A percentile compares a stretch with the other conserved stretches of the same genome.
Evolutionary conservation across 306 rosid species (phyloP).

Genomic region (Arachis hypogaea): DNA sequence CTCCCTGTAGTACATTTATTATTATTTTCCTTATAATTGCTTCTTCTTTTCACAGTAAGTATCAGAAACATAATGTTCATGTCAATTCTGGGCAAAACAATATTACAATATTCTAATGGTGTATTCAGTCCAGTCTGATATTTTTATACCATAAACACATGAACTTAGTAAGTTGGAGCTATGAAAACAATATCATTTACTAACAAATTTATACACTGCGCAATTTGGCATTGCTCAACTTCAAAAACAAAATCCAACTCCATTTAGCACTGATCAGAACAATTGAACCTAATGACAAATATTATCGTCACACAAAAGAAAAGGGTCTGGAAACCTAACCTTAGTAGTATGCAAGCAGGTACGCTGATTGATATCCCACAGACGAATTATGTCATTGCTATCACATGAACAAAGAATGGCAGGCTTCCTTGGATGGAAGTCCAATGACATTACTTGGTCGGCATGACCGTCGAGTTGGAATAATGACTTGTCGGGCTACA

Average conservation of each 20-base stretch:
- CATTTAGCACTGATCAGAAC: background rate
- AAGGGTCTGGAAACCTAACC: conserved; percentile 48
- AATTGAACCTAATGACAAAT: background rate
- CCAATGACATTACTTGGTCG: conserved; percentile 67
- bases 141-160: background rate
- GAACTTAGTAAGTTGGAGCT: background rate
- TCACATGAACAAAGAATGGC: conserved; percentile 72
- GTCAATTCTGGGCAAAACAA: conserved; percentile 10
- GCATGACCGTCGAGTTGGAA: conserved; percentile 50
- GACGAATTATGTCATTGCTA: conserved; percentile 47
- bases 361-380: conserved; percentile 52
- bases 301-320: conserved; percentile 15
- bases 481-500: conserved; percentile 49
- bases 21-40: conserved; percentile 7
- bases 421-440: conserved; percentile 63
- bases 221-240: conserved; percentile 8
- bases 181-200: conserved; percentile 2
- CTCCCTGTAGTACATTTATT: conserved; percentile 55
- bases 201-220: conserved; percentile 9
- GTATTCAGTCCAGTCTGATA: conserved; percentile 14
- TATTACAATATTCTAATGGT: conserved; percentile 27
- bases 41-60: conserved; percentile 25
- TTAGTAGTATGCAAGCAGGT: conserved; percentile 39
- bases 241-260: conserved; percentile 11
- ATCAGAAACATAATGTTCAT: conserved; percentile 18